Percentiles rank a stretch among this genome's conserved stretches.
Conservation (phyloP, 1,284 basidiomycete species). For the Exobasidium rhododendri region DNA sequence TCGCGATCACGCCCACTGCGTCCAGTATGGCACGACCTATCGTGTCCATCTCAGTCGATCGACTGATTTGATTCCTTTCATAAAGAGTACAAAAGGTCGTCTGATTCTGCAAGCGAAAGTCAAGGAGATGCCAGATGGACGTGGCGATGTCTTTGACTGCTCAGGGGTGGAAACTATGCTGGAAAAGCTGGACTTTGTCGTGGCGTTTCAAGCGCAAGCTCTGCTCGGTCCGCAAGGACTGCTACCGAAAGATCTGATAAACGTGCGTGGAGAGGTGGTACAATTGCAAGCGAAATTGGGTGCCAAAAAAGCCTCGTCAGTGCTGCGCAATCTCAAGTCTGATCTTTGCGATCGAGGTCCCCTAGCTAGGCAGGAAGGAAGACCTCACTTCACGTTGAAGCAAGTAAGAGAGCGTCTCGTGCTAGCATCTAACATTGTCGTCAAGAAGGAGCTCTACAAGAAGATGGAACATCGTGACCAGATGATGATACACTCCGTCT, state of each 20-base stretch:
- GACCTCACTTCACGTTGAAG: background rate
- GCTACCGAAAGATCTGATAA: background rate
- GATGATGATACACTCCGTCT: background rate
- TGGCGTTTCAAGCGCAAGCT: slow-evolving; percentile 10
- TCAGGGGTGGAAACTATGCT: background rate
- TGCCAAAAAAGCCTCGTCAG: background rate
- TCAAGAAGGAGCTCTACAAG: background rate
- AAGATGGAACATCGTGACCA: background rate
- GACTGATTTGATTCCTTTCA: background rate
- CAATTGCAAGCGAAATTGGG: background rate
- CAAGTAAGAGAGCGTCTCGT: background rate
- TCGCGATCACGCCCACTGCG: background rate
- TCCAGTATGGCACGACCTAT: background rate
- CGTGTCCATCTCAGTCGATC: background rate
- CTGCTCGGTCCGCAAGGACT: background rate
- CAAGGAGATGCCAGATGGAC: background rate
- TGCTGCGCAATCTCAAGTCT: slow-evolving; percentile 1
- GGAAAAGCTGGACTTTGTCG: background rate
- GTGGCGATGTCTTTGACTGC: background rate
- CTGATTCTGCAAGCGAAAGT: background rate
- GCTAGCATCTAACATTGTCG: background rate
- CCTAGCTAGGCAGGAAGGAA: background rate
- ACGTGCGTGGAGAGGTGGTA: background rate
- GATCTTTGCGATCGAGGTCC: slow-evolving; percentile 3
- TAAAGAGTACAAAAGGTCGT: background rate